Evolutionary conservation across 2,329 filamentous ascomycete genomes (phyloP).

Genomic region (Monosporascus sp.): DNA sequence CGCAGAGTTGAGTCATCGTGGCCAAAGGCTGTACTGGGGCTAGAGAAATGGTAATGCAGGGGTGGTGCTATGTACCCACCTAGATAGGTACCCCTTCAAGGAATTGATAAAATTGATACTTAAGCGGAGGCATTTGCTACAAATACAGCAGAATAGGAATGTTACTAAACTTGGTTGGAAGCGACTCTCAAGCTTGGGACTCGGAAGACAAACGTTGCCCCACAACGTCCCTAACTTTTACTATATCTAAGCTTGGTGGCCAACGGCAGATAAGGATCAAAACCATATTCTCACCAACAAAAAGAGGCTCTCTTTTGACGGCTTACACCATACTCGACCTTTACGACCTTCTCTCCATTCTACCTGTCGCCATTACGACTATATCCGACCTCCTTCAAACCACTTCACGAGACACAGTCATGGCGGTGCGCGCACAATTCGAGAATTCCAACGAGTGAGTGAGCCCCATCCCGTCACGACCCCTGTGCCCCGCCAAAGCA

Average conservation of each 20-base stretch:
- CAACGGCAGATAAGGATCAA: too few relatives aligned
- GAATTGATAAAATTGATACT: too few relatives aligned
- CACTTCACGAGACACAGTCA: slow-evolving; percentile 29
- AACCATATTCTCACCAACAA: neutral
- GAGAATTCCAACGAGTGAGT: slow-evolving; percentile 88
- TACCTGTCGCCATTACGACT: slow-evolving; percentile 9
- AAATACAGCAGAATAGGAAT: neutral
- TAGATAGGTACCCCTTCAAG: too few relatives aligned
- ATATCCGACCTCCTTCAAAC: slow-evolving; percentile 9
- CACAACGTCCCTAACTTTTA: neutral
- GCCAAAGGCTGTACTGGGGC: too few relatives aligned
- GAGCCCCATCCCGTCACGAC: slow-evolving; percentile 11
- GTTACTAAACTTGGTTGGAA: neutral
- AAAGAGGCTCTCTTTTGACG: neutral
- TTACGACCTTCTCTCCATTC: neutral
- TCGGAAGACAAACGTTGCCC: neutral
- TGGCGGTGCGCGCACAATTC: slow-evolving; percentile 70
- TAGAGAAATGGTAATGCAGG: too few relatives aligned
- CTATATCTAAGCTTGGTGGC: neutral
- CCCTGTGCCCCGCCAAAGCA: neutral
- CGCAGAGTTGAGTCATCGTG: neutral
- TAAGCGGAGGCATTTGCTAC: too few relatives aligned
- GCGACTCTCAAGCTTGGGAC: neutral
- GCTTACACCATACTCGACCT: neutral
- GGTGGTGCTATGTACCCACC: too few relatives aligned